Evolutionary conservation across 23 red algal genomes (phyloP).

Genomic region (Pyropia haitanensis): DNA sequence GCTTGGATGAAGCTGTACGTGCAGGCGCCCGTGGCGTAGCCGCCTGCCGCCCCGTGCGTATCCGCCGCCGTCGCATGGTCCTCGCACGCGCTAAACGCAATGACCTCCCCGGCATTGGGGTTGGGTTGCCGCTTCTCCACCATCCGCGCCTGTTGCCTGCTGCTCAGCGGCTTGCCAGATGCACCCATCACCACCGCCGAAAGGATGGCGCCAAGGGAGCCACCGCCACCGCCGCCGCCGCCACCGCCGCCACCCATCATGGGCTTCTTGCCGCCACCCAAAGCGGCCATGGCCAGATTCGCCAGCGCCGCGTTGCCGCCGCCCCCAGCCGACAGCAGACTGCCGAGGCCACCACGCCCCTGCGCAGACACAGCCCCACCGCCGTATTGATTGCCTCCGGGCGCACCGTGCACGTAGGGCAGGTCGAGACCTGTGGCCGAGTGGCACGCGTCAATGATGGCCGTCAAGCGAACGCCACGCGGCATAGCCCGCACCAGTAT

Average conservation of each 20-base stretch:
- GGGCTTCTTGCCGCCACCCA: no score
- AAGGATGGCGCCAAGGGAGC: background rate
- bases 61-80: constrained; percentile 59
- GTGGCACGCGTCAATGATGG: constrained; percentile 59
- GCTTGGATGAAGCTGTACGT: constrained; percentile 56
- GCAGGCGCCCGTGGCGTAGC: constrained; percentile 48
- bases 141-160: no score
- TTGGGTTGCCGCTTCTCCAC: constrained; percentile 12
- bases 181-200: no score
- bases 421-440: constrained; percentile 41
- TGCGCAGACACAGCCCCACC: background rate
- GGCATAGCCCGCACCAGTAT: constrained; percentile 24
- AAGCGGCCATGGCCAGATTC: no score
- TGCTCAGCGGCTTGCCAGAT: no score
- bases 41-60: constrained; percentile 35
- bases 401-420: background rate
- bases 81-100: constrained; percentile 59
- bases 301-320: no score
- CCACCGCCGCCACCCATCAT: no score
- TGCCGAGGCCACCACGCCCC: no score
- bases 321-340: no score
- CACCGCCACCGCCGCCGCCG: no score
- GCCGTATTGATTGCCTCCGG: background rate
- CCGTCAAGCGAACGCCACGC: constrained; percentile 33
- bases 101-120: constrained; percentile 42